Conservation (phyloP, 2,329 filamentous ascomycete species). For the Elsinoe perseae region DNA sequence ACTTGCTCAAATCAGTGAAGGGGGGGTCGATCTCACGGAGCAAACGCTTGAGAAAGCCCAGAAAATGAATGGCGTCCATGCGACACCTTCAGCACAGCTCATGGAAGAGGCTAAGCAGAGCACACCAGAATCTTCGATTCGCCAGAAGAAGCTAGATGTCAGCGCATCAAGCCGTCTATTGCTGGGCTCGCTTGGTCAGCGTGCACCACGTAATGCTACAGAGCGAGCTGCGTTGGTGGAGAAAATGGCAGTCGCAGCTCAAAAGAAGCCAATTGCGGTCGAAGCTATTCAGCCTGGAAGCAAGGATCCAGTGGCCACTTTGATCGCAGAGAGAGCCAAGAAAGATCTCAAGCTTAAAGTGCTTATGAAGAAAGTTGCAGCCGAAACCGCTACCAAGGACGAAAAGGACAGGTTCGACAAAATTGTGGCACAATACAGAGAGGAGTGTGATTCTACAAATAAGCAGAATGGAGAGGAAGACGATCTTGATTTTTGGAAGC, state of each 20-base stretch:
- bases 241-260: conserved; percentile 35
- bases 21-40: conserved; percentile 43
- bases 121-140: conserved; percentile 18
- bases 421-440: conserved; percentile 9
- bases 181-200: conserved; percentile 64
- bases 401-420: conserved; percentile 20
- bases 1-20: conserved; percentile 44
- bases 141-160: conserved; percentile 46
- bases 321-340: not conserved
- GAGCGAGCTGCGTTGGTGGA: conserved; percentile 58
- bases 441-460: conserved; percentile 18
- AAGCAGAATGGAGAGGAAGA: conserved; percentile 32
- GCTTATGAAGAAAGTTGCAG: conserved; percentile 12
- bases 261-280: conserved; percentile 13
- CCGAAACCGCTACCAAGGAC: conserved; percentile 19
- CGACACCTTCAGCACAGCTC: not conserved
- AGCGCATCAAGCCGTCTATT: conserved; percentile 59
- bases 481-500: conserved; percentile 60
- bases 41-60: not conserved
- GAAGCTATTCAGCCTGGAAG: conserved; percentile 18
- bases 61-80: not conserved
- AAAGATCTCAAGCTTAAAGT: not conserved
- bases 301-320: conserved; percentile 27
- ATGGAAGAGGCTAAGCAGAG: not conserved
- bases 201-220: conserved; percentile 58